These are phyloP conservation scores for Aureobasidium musti DNA, from an alignment of 2,329 filamentous ascomycete genomes.

Conservation along the genomic window DNA sequence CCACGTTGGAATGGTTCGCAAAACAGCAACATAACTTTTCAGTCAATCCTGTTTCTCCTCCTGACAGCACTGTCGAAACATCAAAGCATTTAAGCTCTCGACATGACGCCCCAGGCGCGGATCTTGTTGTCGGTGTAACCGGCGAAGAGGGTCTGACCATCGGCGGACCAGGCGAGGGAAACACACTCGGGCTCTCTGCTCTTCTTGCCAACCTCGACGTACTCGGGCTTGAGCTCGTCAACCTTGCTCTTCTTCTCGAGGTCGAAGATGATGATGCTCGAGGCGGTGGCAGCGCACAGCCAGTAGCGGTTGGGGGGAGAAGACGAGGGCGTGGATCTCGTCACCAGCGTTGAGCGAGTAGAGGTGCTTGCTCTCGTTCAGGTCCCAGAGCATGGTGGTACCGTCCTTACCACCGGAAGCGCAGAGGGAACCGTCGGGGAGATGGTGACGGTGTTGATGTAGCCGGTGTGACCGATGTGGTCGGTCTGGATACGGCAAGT, in stretches of 20 bases:
- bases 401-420: constrained; percentile 99
- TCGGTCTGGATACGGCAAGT: constrained; percentile 99
- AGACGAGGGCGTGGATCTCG: constrained; percentile 99
- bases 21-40: constrained; percentile 26
- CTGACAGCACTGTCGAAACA: neutral
- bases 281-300: constrained; percentile 97
- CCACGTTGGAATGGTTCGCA: constrained; percentile 15
- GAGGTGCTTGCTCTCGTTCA: constrained; percentile 99
- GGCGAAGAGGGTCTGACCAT: constrained; percentile 98
- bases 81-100: constrained; percentile 58
- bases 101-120: constrained; percentile 97
- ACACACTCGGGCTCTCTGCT: constrained; percentile 98
- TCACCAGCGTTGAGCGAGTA: constrained; percentile 99
- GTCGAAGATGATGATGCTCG: constrained; percentile 99
- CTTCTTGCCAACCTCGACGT: constrained; percentile 96
- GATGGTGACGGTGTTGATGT: constrained; percentile 99
- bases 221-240: constrained; percentile 99
- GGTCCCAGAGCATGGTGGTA: constrained; percentile 99
- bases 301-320: constrained; percentile 99
- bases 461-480: constrained; percentile 99
- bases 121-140: constrained; percentile 99
- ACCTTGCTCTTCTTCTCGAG: constrained; percentile 99
- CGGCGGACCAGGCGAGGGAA: constrained; percentile 94
- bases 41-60: constrained; percentile 21
- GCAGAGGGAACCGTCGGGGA: constrained; percentile 98